Conservation (phyloP, 176 grass and related monocot genomes). For the Coix lacrymajobi region DNA sequence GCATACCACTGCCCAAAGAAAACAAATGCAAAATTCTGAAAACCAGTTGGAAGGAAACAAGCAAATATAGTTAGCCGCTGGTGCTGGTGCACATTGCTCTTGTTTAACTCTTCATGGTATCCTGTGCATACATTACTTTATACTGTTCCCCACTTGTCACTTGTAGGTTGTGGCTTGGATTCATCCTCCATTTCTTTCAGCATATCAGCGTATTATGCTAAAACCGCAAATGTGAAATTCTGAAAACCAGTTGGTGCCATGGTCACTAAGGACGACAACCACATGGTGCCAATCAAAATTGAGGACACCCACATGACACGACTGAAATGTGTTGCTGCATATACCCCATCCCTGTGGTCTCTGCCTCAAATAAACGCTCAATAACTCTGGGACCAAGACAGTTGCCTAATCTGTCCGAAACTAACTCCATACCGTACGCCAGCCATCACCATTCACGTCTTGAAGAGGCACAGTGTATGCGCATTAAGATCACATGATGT, state of each 20-base stretch:
- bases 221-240: constrained; percentile 3
- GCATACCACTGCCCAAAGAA: neutral
- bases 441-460: neutral
- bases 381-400: constrained; percentile 40
- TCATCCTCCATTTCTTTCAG: neutral
- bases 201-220: neutral
- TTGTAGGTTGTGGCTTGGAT: neutral
- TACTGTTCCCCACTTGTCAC: neutral
- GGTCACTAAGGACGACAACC: constrained; percentile 17
- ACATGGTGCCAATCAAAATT: constrained; percentile 40
- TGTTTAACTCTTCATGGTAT: neutral
- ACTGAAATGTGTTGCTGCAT: constrained; percentile 27
- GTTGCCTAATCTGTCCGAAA: constrained; percentile 36
- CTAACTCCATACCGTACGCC: neutral
- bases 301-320: constrained; percentile 27
- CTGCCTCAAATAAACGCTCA: constrained; percentile 29
- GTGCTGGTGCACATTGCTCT: neutral
- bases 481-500: constrained; percentile 8
- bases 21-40: neutral
- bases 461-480: neutral
- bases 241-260: neutral
- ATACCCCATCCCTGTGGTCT: constrained; percentile 16
- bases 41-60: neutral
- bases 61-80: neutral
- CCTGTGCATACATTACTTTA: neutral